phyloP scores from a whole-genome alignment of 2,329 filamentous ascomycete species.

The Calonectria honghensis region DNA sequence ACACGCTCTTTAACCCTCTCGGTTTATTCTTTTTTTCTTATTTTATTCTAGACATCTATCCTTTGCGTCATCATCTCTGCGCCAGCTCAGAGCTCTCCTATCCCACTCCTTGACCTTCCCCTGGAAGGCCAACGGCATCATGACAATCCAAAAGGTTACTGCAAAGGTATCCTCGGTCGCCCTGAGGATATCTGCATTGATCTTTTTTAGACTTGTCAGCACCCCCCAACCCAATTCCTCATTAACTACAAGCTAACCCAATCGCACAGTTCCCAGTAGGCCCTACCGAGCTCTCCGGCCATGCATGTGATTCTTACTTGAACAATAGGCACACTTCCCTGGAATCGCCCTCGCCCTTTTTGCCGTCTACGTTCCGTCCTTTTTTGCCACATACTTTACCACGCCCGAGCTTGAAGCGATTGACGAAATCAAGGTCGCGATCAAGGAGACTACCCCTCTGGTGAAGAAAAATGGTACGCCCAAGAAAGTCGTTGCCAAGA shows the following conservation, averaged over 20 bases:
- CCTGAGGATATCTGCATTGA: constrained; percentile 60
- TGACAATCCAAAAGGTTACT: constrained; percentile 57
- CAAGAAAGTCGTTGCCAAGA: constrained; percentile 63
- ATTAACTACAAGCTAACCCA: constrained; percentile 40
- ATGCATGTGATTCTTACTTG: constrained; percentile 42
- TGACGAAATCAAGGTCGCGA: constrained; percentile 74
- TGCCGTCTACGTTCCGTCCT: constrained; percentile 79
- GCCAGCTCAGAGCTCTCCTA: constrained; percentile 26
- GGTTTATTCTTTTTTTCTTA: constrained; percentile 18
- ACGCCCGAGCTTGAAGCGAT: constrained; percentile 75
- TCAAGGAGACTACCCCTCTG: constrained; percentile 67
- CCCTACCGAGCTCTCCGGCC: constrained; percentile 19
- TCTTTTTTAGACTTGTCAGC: constrained; percentile 63
- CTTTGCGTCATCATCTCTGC: constrained; percentile 22
- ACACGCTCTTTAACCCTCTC: constrained; percentile 48
- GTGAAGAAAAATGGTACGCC: constrained; percentile 59
- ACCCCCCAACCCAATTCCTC: neutral
- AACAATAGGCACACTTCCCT: constrained; percentile 61
- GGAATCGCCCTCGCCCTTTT: constrained; percentile 78
- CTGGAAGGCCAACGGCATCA: constrained; percentile 45
- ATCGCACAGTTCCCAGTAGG: constrained; percentile 61
- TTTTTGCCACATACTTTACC: constrained; percentile 74
- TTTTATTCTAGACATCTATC: neutral
- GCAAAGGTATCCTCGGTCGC: constrained; percentile 61
- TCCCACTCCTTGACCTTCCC: constrained; percentile 36